Conservation (phyloP, 1,139 yeast species). For the Starmera stellimalicola region DNA sequence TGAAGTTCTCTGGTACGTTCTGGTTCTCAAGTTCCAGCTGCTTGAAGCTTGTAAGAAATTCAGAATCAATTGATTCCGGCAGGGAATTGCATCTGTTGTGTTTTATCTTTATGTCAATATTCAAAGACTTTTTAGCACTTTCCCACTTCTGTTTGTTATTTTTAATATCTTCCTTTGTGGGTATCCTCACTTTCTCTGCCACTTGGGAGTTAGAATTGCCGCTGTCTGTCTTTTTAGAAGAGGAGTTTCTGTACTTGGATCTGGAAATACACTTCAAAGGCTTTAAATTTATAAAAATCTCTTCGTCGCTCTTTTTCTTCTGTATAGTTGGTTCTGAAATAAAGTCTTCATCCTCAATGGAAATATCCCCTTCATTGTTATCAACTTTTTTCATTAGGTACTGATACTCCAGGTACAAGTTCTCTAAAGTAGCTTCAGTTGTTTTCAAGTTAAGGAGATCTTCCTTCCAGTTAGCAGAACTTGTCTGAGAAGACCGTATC, state of each 20-base stretch:
- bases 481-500: slow-evolving; percentile 15
- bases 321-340: not conserved
- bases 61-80: slow-evolving; percentile 4
- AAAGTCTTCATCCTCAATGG: slow-evolving; percentile 1
- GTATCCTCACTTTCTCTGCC: slow-evolving; percentile 1
- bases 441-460: slow-evolving; percentile 28
- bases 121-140: not conserved
- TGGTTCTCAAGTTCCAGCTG: no score
- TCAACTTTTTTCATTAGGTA: slow-evolving; percentile 23
- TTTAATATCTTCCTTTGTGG: not conserved
- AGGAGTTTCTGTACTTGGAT: no score
- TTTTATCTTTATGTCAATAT: not conserved
- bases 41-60: not conserved
- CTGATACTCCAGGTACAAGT: slow-evolving; percentile 37
- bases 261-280: not conserved
- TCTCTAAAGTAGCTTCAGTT: slow-evolving; percentile 40
- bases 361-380: not conserved
- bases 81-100: slow-evolving; percentile 12
- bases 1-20: not conserved
- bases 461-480: slow-evolving; percentile 17
- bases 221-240: no score
- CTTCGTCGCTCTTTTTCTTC: not conserved
- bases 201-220: no score
- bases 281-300: not conserved
- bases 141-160: slow-evolving; percentile 1